A percentile compares a stretch with the other conserved stretches of the same genome.
These are phyloP conservation scores for Dioscorea cayenensis DNA, from an alignment of 116 monocot genomes.

Conservation along the genomic window DNA sequence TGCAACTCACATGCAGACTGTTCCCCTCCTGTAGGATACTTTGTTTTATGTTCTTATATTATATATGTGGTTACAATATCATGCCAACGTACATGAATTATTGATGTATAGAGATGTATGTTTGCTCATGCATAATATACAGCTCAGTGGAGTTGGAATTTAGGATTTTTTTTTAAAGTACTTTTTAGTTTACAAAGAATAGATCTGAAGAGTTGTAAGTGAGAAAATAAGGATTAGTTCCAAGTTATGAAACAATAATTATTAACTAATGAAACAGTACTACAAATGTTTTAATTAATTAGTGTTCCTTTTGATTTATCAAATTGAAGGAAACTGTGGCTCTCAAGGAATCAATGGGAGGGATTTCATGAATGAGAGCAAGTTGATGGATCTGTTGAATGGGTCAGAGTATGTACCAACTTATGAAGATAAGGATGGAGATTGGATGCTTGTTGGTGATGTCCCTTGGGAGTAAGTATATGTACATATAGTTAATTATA, in stretches of 20 bases:
- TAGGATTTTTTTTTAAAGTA: not conserved
- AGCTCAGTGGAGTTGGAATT: not conserved
- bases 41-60: not conserved
- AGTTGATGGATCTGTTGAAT: constrained; percentile 37
- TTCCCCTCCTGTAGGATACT: not conserved
- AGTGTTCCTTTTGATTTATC: not conserved
- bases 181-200: too few relatives aligned
- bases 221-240: not conserved
- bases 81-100: not conserved
- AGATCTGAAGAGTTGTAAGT: not conserved
- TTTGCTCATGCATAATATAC: not conserved
- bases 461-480: constrained; percentile 41
- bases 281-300: not conserved
- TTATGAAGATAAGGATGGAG: constrained; percentile 49
- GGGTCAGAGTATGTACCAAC: constrained; percentile 46
- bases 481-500: not conserved
- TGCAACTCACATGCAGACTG: not conserved
- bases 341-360: constrained; percentile 35
- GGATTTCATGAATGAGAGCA: constrained; percentile 45
- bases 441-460: constrained; percentile 60
- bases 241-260: not conserved
- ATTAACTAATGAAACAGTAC: not conserved
- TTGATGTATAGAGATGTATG: not conserved
- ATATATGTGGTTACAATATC: not conserved
- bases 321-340: constrained; percentile 26